These are phyloP conservation scores for Colletotrichum gigasporum DNA, from an alignment of 2,329 filamentous ascomycete species.

Conservation along the genomic window DNA sequence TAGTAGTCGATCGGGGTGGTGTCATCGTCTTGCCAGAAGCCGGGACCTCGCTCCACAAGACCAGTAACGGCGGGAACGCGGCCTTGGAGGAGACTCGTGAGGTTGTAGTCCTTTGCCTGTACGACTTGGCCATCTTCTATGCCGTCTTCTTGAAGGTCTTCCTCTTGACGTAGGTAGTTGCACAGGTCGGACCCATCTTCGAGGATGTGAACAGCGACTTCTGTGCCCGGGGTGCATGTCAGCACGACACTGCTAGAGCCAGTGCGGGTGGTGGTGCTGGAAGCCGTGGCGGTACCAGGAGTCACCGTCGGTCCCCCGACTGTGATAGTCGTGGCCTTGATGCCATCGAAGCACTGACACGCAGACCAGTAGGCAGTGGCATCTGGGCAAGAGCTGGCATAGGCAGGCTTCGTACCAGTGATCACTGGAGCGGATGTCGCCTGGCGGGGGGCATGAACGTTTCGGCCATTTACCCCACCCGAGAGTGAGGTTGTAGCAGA, in stretches of 20 bases:
- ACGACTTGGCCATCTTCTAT: not conserved
- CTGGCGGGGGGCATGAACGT: slow-evolving; percentile 7
- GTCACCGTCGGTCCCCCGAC: slow-evolving; percentile 12
- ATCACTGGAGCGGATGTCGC: not conserved
- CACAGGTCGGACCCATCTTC: not conserved
- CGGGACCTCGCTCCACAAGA: not conserved
- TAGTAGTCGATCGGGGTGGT: not conserved
- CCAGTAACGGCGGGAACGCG: not conserved
- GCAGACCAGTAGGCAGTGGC: slow-evolving; percentile 31
- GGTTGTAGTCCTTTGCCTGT: not conserved
- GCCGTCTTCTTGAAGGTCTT: not conserved
- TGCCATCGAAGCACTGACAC: slow-evolving; percentile 34
- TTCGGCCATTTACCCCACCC: not conserved
- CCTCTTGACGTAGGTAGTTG: not conserved
- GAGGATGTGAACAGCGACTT: slow-evolving; percentile 22
- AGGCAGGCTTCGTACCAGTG: slow-evolving; percentile 25
- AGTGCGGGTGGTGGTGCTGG: too few species aligned
- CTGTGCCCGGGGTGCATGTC: slow-evolving; percentile 23
- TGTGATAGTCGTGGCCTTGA: slow-evolving; percentile 27
- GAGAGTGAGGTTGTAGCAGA: not conserved
- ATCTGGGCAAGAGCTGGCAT: slow-evolving; percentile 32
- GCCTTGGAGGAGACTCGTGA: not conserved
- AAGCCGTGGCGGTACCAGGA: not conserved
- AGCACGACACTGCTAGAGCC: too few species aligned
- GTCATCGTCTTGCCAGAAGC: not conserved